Evolutionary conservation across 2,329 filamentous ascomycete genomes (phyloP).

Genomic region (Ophiocordyceps camponoti-rufipedis): DNA sequence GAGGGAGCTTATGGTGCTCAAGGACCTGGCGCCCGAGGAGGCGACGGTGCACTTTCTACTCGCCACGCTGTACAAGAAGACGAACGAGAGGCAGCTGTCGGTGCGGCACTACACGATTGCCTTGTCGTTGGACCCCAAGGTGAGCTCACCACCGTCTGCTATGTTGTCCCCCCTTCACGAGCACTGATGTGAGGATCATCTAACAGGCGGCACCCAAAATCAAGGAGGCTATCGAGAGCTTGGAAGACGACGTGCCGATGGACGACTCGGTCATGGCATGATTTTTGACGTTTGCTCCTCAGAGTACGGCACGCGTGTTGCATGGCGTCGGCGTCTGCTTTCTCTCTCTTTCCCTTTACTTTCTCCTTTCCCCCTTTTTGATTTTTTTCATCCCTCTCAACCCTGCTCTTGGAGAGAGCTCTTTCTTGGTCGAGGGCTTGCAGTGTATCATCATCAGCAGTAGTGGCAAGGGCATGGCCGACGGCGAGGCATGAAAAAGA

Average conservation of each 20-base stretch:
- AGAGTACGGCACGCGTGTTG: constrained; percentile 2
- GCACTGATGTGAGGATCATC: constrained; percentile 1
- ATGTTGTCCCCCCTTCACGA: background rate
- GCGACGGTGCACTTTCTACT: constrained; percentile 91
- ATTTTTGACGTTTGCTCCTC: constrained; percentile 6
- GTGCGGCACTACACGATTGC: constrained; percentile 90
- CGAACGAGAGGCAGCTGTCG: constrained; percentile 59
- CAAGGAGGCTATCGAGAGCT: constrained; percentile 87
- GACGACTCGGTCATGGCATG: constrained; percentile 45
- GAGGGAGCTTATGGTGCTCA: constrained; percentile 69
- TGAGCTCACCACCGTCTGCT: constrained; percentile 20
- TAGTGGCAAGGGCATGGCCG: background rate
- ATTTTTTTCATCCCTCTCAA: background rate
- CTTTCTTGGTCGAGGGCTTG: background rate
- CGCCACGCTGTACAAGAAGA: constrained; percentile 60
- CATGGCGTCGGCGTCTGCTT: constrained; percentile 15
- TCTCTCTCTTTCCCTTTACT: background rate
- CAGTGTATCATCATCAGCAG: background rate
- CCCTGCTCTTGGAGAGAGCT: background rate
- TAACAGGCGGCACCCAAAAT: constrained; percentile 73
- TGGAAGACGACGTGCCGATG: constrained; percentile 64
- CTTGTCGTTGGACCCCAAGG: constrained; percentile 90
- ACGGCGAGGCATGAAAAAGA: background rate
- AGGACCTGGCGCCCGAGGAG: constrained; percentile 83
- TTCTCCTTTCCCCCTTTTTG: background rate